phyloP scores from a whole-genome alignment of 2,329 filamentous ascomycete genomes.

The Penicillium olsonii region DNA sequence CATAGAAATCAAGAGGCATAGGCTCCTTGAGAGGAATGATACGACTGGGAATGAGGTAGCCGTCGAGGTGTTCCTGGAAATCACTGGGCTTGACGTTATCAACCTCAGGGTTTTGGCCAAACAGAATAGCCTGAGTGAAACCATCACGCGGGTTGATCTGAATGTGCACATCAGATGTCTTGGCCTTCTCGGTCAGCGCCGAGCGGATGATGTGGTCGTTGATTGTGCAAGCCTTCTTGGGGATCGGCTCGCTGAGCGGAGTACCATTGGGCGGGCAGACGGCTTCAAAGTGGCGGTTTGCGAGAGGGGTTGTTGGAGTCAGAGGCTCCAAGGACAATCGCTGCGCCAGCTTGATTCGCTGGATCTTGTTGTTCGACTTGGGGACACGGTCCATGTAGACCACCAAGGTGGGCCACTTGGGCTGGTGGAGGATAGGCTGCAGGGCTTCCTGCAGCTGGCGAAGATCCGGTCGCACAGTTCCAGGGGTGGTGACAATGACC shows the following conservation, averaged over 20 bases:
- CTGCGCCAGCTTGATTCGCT: conserved; percentile 56
- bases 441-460: conserved; percentile 52
- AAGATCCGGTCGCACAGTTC: conserved; percentile 50
- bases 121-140: conserved; percentile 18
- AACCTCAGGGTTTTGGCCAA: conserved; percentile 6
- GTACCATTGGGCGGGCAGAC: conserved; percentile 53
- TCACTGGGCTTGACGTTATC: conserved; percentile 12
- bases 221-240: conserved; percentile 35
- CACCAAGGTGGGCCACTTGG: conserved; percentile 55
- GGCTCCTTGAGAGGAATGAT: conserved; percentile 38
- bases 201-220: conserved; percentile 23
- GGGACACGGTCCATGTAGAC: conserved; percentile 59
- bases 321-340: conserved; percentile 49
- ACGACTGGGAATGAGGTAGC: conserved; percentile 43
- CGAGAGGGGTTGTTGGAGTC: conserved; percentile 48
- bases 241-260: conserved; percentile 42
- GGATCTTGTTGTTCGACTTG: conserved; percentile 60
- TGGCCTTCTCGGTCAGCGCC: conserved; percentile 4
- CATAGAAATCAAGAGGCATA: conserved; percentile 35
- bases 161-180: conserved; percentile 14
- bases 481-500: conserved; percentile 52
- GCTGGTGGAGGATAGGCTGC: conserved; percentile 51
- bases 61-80: conserved; percentile 26
- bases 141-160: conserved; percentile 21
- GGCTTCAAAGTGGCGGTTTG: conserved; percentile 54